phyloP scores from a whole-genome alignment of 2,329 filamentous ascomycete genomes.

The Beauveria sp. region DNA sequence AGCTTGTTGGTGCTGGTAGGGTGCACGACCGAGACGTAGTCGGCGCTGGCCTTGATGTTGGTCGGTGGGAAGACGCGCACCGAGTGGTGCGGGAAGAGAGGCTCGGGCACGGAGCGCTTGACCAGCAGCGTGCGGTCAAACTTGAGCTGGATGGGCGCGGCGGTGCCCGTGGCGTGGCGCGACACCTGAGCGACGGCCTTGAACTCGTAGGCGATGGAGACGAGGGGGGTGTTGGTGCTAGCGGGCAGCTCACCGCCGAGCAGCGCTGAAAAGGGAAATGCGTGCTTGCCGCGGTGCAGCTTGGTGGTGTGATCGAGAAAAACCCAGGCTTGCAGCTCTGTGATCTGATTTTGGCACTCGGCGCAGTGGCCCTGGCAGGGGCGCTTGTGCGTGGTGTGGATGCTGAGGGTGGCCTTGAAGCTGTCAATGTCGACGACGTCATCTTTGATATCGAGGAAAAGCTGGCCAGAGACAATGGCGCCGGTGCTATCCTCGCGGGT shows the following conservation, averaged over 20 bases:
- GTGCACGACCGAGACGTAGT: slow-evolving; percentile 76
- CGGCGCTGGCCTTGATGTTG: slow-evolving; percentile 79
- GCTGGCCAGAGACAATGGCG: slow-evolving; percentile 75
- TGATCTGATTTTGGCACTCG: slow-evolving; percentile 65
- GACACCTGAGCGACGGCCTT: slow-evolving; percentile 56
- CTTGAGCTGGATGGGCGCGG: slow-evolving; percentile 37
- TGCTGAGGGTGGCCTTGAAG: slow-evolving; percentile 64
- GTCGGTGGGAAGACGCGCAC: slow-evolving; percentile 94
- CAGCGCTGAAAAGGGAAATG: slow-evolving; percentile 83
- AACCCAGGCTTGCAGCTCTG: slow-evolving; percentile 70
- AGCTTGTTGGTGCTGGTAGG: slow-evolving; percentile 77
- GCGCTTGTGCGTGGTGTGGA: slow-evolving; percentile 69
- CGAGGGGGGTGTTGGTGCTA: slow-evolving; percentile 65
- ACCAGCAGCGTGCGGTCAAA: slow-evolving; percentile 64
- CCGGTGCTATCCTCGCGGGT: slow-evolving; percentile 67
- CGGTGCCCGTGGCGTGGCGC: slow-evolving; percentile 28
- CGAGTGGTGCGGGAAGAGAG: slow-evolving; percentile 76
- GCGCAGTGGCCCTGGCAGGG: slow-evolving; percentile 73
- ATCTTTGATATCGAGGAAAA: slow-evolving; percentile 66
- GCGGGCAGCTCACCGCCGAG: slow-evolving; percentile 82
- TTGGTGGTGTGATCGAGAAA: slow-evolving; percentile 55
- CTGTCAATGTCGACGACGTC: slow-evolving; percentile 58
- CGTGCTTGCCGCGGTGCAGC: slow-evolving; percentile 53
- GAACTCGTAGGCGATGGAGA: slow-evolving; percentile 72
- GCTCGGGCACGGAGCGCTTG: slow-evolving; percentile 66